phyloP scores from a whole-genome alignment of 352 stramenopile species.

The Pythium sukuiense region DNA sequence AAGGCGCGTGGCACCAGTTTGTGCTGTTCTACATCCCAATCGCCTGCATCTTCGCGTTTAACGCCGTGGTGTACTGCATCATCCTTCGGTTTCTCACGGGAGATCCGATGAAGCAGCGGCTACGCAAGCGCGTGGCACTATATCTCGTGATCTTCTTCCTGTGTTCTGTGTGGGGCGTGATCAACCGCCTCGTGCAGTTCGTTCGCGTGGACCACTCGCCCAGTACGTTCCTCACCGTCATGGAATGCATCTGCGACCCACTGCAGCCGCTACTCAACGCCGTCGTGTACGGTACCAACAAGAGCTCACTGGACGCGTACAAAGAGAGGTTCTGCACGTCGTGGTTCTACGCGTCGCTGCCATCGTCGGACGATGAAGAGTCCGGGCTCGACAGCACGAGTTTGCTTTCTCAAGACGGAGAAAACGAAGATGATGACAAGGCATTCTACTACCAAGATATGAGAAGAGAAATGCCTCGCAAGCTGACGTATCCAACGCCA shows the following conservation, averaged over 20 bases:
- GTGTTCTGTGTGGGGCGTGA: constrained; percentile 69
- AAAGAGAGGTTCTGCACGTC: constrained; percentile 63
- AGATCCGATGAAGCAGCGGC: constrained; percentile 62
- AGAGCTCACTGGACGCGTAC: constrained; percentile 67
- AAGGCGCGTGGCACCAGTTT: constrained; percentile 60
- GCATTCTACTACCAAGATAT: constrained; percentile 31
- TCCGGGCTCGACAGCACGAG: constrained; percentile 50
- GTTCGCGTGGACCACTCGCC: constrained; percentile 43
- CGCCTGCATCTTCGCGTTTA: constrained; percentile 66
- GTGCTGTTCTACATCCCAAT: constrained; percentile 72
- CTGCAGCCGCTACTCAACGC: constrained; percentile 70
- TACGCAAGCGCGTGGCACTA: constrained; percentile 57
- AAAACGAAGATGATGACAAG: constrained; percentile 27
- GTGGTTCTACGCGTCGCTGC: constrained; percentile 64
- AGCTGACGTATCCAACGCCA: constrained; percentile 18
- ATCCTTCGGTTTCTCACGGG: constrained; percentile 63
- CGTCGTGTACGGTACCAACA: constrained; percentile 71
- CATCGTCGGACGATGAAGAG: constrained; percentile 68
- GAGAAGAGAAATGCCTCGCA: constrained; percentile 1
- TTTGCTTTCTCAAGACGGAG: constrained; percentile 37
- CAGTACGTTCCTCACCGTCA: constrained; percentile 52
- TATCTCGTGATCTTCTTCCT: constrained; percentile 74
- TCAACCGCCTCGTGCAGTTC: constrained; percentile 71
- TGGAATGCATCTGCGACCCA: constrained; percentile 75
- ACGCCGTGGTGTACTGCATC: constrained; percentile 50